Evolutionary conservation across 371 early-diverging fungal genomes (phyloP).

Genomic region (Mortierella sp.): DNA sequence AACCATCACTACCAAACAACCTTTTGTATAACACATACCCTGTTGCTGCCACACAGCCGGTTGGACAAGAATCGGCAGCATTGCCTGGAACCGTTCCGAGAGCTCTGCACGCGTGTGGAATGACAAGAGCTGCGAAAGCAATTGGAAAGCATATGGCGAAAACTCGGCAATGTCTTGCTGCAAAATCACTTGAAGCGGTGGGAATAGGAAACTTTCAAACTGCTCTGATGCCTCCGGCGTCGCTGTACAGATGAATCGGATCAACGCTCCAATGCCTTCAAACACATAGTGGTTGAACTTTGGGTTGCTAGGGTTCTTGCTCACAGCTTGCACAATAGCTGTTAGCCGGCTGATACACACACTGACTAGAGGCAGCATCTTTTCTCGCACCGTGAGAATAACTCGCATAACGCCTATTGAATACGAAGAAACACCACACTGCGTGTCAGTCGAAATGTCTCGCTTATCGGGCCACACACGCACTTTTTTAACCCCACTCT

Average conservation of each 20-base stretch:
- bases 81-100: constrained; percentile 73
- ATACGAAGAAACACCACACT: not conserved
- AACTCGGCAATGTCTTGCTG: constrained; percentile 93
- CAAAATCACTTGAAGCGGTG: constrained; percentile 90
- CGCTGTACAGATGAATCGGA: constrained; percentile 75
- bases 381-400: constrained; percentile 77
- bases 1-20: not conserved
- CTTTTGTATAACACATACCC: constrained; percentile 54
- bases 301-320: constrained; percentile 96
- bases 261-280: constrained; percentile 90
- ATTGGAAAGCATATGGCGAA: constrained; percentile 96
- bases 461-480: too few species aligned
- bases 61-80: constrained; percentile 83
- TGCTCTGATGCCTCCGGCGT: constrained; percentile 73
- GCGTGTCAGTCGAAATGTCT: not conserved
- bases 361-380: constrained; percentile 75
- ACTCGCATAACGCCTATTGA: constrained; percentile 82
- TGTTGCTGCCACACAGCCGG: constrained; percentile 90
- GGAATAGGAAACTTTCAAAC: constrained; percentile 80
- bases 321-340: constrained; percentile 82
- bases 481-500: not conserved
- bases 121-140: constrained; percentile 87
- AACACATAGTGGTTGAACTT: constrained; percentile 97
- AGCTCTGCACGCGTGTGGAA: constrained; percentile 76
- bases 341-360: constrained; percentile 80